Evolutionary conservation across 495 filamentous ascomycete species (phyloP), one percentile per base, ranked within the genome.

Genomic region (Penicillium malachiteum): DNA sequence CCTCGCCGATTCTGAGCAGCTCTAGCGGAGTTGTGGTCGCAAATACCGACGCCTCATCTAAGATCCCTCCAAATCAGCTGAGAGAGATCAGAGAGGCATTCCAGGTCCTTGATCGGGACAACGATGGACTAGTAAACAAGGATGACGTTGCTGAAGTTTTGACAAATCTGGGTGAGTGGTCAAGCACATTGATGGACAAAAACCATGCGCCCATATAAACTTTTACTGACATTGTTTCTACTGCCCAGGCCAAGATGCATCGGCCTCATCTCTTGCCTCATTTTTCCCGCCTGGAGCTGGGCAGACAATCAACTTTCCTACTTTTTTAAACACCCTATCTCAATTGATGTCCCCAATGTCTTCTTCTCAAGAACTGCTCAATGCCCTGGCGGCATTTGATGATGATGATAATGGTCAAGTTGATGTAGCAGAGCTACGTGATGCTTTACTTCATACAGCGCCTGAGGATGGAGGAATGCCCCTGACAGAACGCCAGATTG

Each of bases 391-490:
- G 9, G 95, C 95, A 0, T 98, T 98, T 60, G 94, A 98, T 63
- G 89, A 95, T 57, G 90, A 95, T 59, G 94, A 98, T 68, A 91
- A 88, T 63, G 94, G 95, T 7, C 91, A 96, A 68, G 83, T 97
- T 32, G 91, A 97, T 63, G 76, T 94, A 14, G 78, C 70, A 1
- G 93, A 96, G 69, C 73, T 98, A 45, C 81, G 87, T 35, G 89
- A 93, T 59, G 90, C 93, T 3, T 68, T 98, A 45, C 64, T 96
- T 45, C 81, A 92, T 59, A 96, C 92, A 7, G 82, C 83, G 10
- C 88, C 89, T 2, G 91, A 92, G 56, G 77, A 81, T 1, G 92
- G 86, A 35, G 88, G 87, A 60, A 66, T 68, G 45, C 76, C 79
- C 5, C 70, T 96, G 67, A 88, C 83, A 1, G 85, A 88, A 46